Evolutionary conservation across 805 yeast species (phyloP).

Genomic region (Starmerella stigmatis): DNA sequence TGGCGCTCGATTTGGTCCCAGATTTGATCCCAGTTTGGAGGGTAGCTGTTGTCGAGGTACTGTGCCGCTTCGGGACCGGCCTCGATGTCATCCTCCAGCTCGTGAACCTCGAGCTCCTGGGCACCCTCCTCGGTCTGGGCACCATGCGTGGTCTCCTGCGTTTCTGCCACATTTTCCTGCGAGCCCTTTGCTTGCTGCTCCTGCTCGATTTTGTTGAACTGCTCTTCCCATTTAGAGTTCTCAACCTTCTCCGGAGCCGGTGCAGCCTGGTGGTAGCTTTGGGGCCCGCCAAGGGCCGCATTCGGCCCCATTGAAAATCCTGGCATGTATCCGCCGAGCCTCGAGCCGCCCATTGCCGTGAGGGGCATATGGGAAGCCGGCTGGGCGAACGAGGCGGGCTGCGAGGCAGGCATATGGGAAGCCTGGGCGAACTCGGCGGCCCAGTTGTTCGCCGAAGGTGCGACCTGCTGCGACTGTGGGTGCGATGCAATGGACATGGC

Average conservation of each 20-base stretch:
- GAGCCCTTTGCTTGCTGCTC: conserved; percentile 12
- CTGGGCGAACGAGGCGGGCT: background rate
- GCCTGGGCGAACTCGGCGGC: background rate
- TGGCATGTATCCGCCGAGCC: background rate
- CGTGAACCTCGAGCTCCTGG: conserved; percentile 18
- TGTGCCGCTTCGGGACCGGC: conserved; percentile 29
- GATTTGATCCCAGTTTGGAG: conserved; percentile 29
- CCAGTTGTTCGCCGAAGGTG: background rate
- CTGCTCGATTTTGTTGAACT: conserved; percentile 34
- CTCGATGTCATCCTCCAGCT: conserved; percentile 22
- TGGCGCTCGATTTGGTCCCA: conserved; percentile 35
- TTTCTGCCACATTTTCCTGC: background rate
- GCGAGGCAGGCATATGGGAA: background rate
- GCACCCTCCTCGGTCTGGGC: conserved; percentile 19
- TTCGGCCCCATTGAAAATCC: conserved; percentile 1
- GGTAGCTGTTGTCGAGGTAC: conserved; percentile 14
- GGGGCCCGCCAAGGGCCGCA: conserved; percentile 4
- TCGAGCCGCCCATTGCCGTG: conserved; percentile 9
- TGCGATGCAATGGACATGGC: background rate
- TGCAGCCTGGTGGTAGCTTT: conserved; percentile 1
- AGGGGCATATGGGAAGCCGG: conserved; percentile 4
- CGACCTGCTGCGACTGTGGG: background rate
- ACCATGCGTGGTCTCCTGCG: conserved; percentile 1
- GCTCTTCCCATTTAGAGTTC: conserved; percentile 37
- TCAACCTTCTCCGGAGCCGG: conserved; percentile 9